Evolutionary conservation across 768 basidiomycete genomes (phyloP).

Genomic region (Tylopilus felleus): DNA sequence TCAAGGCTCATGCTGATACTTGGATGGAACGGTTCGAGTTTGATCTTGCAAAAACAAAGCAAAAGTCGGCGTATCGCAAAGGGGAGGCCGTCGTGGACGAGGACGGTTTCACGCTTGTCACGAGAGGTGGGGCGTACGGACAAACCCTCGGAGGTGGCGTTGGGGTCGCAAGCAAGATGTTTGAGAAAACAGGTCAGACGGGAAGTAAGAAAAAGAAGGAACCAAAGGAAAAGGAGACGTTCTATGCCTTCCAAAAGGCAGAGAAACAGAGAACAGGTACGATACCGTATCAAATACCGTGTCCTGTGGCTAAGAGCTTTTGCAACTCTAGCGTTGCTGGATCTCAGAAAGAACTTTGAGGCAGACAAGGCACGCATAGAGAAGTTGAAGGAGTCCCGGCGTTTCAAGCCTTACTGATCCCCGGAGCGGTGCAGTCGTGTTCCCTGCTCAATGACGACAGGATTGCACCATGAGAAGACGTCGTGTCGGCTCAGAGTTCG

Average conservation of each 20-base stretch:
- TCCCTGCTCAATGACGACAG: not conserved
- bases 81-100: constrained; percentile 91
- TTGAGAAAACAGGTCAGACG: constrained; percentile 35
- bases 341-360: constrained; percentile 77
- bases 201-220: constrained; percentile 50
- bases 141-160: constrained; percentile 82
- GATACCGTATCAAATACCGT: constrained; percentile 7
- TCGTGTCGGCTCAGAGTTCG: not conserved
- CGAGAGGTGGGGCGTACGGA: constrained; percentile 88
- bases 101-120: constrained; percentile 93
- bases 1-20: constrained; percentile 78
- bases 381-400: constrained; percentile 59
- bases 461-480: not conserved
- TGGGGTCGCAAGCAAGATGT: constrained; percentile 60
- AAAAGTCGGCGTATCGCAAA: constrained; percentile 66
- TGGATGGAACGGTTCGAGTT: constrained; percentile 77
- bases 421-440: not conserved
- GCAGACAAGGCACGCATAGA: constrained; percentile 66
- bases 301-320: not conserved
- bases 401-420: constrained; percentile 83
- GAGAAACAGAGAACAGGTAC: constrained; percentile 85
- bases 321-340: constrained; percentile 44
- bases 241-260: constrained; percentile 89
- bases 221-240: constrained; percentile 66
- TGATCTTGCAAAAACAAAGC: constrained; percentile 49